Base-by-base conservation (phyloP, 129 eudicot species). In the Smallanthus sonchifolius region DNA sequence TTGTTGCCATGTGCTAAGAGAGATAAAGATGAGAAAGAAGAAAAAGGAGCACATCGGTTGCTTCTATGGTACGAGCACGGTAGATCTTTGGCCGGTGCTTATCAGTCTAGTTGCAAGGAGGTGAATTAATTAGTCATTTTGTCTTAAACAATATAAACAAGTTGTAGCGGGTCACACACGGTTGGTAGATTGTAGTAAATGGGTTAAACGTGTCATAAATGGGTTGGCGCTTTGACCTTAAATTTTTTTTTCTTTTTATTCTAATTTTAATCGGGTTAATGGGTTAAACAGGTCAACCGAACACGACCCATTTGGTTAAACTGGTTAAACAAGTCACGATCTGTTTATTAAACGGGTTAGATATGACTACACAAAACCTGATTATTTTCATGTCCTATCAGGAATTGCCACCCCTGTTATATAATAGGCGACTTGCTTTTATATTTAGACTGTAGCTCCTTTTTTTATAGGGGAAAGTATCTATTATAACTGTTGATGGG, bases 1-100 rank as follows among this genome's bases (percentile, higher is more conserved):
- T 90, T 93, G 98, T 81, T 90, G 80, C 98, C 98, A 69, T 90
- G 98, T 73, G 74, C 83, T 59, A 57, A 47, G 43, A 71, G 16
- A 54, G 39, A 61, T 35, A 15, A 34, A 35, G 35, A 43, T 3
- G 45, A 65, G 36, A 55, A 9, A 3, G 49, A 49, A 6, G 42
- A 55, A 42, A 72, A 42, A 68, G 78, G 74, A 72, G 65, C 39
- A 15, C 80, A 34, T 28, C 82, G 93, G 14, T 83, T 84, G 84
- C 85, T 88, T 67, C 74, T 86, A 73, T 80, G 68, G 69, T 65
- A 73, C 44, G 83, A 77, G 20, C 49, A 72, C 0, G 83, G 74
- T 6, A 72, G 91, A 56, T 34, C 64, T 39, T 77, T 86, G 67
- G 80, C 86, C 8, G 84, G 70, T n/a, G 62, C 37, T 3, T 10